phyloP scores from a whole-genome alignment of 345 rosid genomes.

The Salix exigua region DNA sequence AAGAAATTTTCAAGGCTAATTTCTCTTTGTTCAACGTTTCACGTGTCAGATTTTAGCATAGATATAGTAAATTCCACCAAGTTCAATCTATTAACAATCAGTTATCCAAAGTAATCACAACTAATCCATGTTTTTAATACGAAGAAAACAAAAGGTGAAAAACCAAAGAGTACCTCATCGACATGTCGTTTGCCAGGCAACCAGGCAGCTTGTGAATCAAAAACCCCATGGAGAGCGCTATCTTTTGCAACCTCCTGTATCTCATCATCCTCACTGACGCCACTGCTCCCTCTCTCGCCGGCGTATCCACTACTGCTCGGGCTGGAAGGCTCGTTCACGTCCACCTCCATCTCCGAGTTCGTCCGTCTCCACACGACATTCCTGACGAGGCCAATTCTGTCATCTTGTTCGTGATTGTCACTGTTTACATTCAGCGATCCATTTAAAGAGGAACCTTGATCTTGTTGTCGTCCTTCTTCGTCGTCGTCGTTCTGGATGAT shows the following conservation, averaged over 20 bases:
- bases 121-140: too few relatives aligned
- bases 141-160: neutral
- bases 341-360: constrained; percentile 57
- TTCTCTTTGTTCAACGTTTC: neutral
- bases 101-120: neutral
- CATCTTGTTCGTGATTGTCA: neutral
- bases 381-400: constrained; percentile 10
- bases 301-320: constrained; percentile 95
- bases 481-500: neutral
- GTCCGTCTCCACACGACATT: constrained; percentile 30
- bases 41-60: neutral
- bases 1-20: neutral
- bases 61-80: neutral
- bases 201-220: constrained; percentile 53
- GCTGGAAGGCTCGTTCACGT: constrained; percentile 55
- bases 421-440: constrained; percentile 7
- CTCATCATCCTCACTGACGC: constrained; percentile 54
- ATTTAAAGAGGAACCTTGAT: neutral
- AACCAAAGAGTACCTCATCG: constrained; percentile 57
- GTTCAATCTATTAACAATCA: neutral
- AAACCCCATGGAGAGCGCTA: constrained; percentile 24
- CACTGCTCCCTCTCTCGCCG: constrained; percentile 88
- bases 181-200: constrained; percentile 80
- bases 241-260: constrained; percentile 48
- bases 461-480: neutral